A percentile compares a stretch with the other conserved stretches of the same genome.
Evolutionary conservation across 176 grass and related monocot genomes (phyloP).

Genomic region (Carex littledalei): DNA sequence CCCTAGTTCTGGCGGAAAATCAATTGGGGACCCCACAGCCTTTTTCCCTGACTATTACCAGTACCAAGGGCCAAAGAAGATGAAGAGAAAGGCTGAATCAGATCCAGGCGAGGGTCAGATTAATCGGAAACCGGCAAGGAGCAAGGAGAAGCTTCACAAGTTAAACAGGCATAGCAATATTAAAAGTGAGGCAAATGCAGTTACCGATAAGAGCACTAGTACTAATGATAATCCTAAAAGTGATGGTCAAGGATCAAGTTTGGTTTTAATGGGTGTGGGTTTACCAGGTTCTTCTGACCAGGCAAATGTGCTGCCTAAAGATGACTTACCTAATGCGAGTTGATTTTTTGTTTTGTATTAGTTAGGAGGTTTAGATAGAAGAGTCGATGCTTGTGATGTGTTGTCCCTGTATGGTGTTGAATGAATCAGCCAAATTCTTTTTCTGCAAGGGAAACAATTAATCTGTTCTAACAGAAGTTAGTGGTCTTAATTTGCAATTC

Average conservation of each 20-base stretch:
- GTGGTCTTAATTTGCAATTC: background rate
- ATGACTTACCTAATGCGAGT: conserved; percentile 1
- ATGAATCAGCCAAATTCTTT: background rate
- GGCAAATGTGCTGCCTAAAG: background rate
- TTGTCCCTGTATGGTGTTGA: background rate
- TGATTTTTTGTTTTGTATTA: conserved; percentile 14
- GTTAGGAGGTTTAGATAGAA: conserved; percentile 8
- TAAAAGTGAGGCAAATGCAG: conserved; percentile 41
- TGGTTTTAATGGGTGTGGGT: background rate
- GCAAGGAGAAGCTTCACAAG: conserved; percentile 45
- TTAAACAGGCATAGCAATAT: conserved; percentile 3
- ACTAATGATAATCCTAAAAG: conserved; percentile 21
- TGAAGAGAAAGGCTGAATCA: conserved; percentile 52
- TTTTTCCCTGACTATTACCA: conserved; percentile 42
- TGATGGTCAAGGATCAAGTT: conserved; percentile 2
- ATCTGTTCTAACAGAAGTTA: conserved; percentile 9
- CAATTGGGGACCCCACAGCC: conserved; percentile 29
- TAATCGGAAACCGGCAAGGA: conserved; percentile 41
- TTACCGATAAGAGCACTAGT: conserved; percentile 11
- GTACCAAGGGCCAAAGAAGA: conserved; percentile 55
- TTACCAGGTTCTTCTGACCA: conserved; percentile 11
- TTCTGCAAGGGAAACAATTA: conserved; percentile 6
- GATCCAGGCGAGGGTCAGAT: conserved; percentile 37
- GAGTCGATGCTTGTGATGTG: background rate
- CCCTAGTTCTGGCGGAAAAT: conserved; percentile 15